Percentiles rank a stretch among this genome's conserved stretches.
Evolutionary conservation across 2,329 filamentous ascomycete species (phyloP).

Genomic region (Monosporascus cannonballus): DNA sequence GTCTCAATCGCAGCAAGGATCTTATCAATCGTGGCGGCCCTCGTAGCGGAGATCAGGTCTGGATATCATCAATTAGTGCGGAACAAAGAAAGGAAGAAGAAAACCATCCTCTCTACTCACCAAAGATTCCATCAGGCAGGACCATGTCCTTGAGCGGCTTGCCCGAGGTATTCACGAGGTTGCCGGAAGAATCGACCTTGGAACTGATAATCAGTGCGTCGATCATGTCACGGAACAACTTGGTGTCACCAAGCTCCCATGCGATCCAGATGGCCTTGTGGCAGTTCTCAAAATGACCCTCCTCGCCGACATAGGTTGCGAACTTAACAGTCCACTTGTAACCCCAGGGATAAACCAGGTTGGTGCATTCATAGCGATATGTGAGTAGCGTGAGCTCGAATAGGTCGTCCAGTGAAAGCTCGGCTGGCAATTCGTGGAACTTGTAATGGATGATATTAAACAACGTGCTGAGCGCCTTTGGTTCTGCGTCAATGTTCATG

Average conservation of each 20-base stretch:
- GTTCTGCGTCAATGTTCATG: slow-evolving; percentile 11
- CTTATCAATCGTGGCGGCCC: slow-evolving; percentile 8
- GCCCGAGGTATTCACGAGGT: slow-evolving; percentile 14
- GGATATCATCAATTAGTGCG: neutral
- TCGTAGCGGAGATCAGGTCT: slow-evolving; percentile 11
- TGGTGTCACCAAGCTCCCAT: slow-evolving; percentile 17
- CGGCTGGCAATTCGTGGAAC: slow-evolving; percentile 12
- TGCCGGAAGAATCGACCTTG: slow-evolving; percentile 11
- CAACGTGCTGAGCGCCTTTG: slow-evolving; percentile 11
- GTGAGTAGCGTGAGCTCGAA: slow-evolving; percentile 13
- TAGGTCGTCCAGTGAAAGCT: slow-evolving; percentile 12
- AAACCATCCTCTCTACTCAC: slow-evolving; percentile 7
- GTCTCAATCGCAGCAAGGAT: slow-evolving; percentile 10
- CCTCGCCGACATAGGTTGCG: neutral
- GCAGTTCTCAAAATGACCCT: slow-evolving; percentile 6
- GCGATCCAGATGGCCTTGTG: slow-evolving; percentile 17
- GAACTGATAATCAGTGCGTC: slow-evolving; percentile 15
- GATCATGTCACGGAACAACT: slow-evolving; percentile 16
- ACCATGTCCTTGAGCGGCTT: slow-evolving; percentile 13
- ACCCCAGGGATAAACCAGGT: slow-evolving; percentile 20
- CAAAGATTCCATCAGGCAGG: slow-evolving; percentile 13
- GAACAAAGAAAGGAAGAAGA: neutral
- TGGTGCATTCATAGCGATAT: slow-evolving; percentile 15
- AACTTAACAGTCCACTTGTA: slow-evolving; percentile 11
- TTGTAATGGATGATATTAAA: slow-evolving; percentile 20